A percentile compares a stretch with the other conserved stretches of the same genome.
phyloP scores from a whole-genome alignment of 305 asterid species.

The Fraxinus ornus region DNA sequence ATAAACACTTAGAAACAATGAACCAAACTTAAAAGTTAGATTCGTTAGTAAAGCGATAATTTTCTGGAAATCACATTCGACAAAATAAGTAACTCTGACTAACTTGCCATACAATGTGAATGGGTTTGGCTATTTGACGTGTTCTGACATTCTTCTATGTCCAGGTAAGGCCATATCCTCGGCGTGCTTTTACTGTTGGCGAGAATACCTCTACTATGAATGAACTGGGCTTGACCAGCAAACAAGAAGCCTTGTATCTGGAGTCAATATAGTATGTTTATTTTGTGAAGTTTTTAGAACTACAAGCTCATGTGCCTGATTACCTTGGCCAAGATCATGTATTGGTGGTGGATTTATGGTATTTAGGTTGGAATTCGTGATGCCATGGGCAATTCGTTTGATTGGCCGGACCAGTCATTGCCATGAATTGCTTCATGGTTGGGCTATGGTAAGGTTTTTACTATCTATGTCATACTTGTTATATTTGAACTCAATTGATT shows the following conservation, averaged over 20 bases:
- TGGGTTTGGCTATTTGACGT: background rate
- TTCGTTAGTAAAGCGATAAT: background rate
- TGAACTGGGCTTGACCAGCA: constrained; percentile 90
- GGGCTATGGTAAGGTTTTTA: background rate
- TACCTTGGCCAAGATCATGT: background rate
- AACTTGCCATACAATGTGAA: background rate
- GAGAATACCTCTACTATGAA: constrained; percentile 58
- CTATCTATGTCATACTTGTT: background rate
- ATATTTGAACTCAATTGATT: background rate
- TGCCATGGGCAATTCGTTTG: background rate
- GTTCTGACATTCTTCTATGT: background rate
- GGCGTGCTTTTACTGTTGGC: constrained; percentile 71
- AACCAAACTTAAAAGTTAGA: background rate
- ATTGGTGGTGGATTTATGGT: background rate
- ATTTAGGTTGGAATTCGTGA: background rate
- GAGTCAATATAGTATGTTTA: constrained; percentile 57
- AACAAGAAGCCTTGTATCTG: constrained; percentile 92
- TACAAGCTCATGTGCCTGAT: background rate
- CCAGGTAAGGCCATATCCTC: constrained; percentile 94
- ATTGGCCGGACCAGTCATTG: background rate
- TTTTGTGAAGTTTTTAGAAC: constrained; percentile 26
- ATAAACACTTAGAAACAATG: background rate
- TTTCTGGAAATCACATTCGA: background rate
- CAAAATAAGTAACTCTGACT: background rate
- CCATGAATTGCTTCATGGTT: background rate